These are phyloP conservation scores for Trichoderma endophyticum DNA, from an alignment of 2,329 filamentous ascomycete species.

Conservation along the genomic window DNA sequence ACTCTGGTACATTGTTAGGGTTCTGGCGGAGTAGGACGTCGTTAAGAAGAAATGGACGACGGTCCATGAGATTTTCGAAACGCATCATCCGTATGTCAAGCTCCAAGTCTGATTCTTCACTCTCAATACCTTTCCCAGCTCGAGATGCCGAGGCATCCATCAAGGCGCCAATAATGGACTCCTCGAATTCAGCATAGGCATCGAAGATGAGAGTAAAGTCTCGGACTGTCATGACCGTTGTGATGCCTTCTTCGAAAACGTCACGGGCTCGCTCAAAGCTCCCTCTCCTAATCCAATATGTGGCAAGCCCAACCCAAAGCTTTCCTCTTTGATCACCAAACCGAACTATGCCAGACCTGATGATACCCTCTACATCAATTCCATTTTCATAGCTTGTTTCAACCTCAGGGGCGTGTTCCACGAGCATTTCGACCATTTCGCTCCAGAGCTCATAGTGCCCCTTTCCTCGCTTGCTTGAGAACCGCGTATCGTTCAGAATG, in stretches of 20 bases:
- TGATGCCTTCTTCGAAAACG: conserved; percentile 92
- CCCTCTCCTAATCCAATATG: conserved; percentile 92
- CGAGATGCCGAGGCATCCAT: conserved; percentile 83
- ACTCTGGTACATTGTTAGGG: conserved; percentile 91
- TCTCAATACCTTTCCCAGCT: conserved; percentile 71
- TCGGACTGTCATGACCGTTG: conserved; percentile 96
- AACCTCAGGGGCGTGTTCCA: conserved; percentile 84
- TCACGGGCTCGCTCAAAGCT: conserved; percentile 92
- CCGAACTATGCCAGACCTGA: conserved; percentile 83
- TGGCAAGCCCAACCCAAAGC: conserved; percentile 89
- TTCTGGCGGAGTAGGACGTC: conserved; percentile 94
- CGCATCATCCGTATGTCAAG: conserved; percentile 96
- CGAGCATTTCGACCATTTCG: conserved; percentile 93
- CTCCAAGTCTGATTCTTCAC: conserved; percentile 87
- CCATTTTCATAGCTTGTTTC: conserved; percentile 76
- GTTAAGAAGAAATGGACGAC: conserved; percentile 91
- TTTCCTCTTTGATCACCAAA: conserved; percentile 95
- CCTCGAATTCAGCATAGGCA: conserved; percentile 93
- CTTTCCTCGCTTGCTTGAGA: conserved; percentile 89
- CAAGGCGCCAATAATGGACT: conserved; percentile 85
- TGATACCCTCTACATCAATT: conserved; percentile 87
- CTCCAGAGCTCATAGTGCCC: conserved; percentile 96
- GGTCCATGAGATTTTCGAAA: conserved; percentile 97
- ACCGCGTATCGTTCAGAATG: conserved; percentile 84
- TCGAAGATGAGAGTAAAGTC: conserved; percentile 98